Conservation (phyloP, 345 rosid genomes). For the Sisymbrium irio region DNA sequence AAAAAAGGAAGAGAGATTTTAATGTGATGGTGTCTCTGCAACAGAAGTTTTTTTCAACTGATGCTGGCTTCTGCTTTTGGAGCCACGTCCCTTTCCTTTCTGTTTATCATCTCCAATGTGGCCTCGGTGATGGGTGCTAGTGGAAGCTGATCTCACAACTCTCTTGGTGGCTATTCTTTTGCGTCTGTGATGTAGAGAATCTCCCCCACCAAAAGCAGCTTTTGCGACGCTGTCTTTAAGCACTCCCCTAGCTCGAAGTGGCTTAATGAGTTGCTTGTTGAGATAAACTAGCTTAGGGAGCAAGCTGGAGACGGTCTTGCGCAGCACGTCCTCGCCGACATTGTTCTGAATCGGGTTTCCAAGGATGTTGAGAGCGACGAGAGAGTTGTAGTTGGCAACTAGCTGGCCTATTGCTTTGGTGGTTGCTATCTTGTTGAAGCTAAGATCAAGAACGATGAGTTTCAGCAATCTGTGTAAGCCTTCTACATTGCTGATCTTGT, state of each 20-base stretch:
- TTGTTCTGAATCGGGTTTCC: conserved; percentile 87
- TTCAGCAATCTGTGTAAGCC: conserved; percentile 89
- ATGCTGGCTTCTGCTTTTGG: conserved; percentile 40
- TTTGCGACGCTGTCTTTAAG: conserved; percentile 70
- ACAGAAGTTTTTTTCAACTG: conserved; percentile 30
- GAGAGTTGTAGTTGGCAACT: conserved; percentile 79
- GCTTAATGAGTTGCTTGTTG: conserved; percentile 81
- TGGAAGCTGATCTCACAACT: conserved; percentile 27
- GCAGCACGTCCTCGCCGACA: conserved; percentile 73
- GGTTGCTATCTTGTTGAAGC: conserved; percentile 95
- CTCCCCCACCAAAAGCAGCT: conserved; percentile 63
- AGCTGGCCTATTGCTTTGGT: conserved; percentile 84
- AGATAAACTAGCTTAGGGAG: conserved; percentile 77
- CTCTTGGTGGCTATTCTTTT: conserved; percentile 29
- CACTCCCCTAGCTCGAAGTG: conserved; percentile 67
- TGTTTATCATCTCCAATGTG: conserved; percentile 3
- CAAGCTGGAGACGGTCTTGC: conserved; percentile 66
- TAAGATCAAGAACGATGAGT: conserved; percentile 76
- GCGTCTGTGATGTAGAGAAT: conserved; percentile 23
- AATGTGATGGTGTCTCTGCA: conserved; percentile 10
- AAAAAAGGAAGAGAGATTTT: background rate
- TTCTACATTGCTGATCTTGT: conserved; percentile 82
- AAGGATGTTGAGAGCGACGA: conserved; percentile 70
- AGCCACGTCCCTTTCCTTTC: conserved; percentile 22
- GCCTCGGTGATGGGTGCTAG: conserved; percentile 33